phyloP scores from a whole-genome alignment of 2,329 filamentous ascomycete genomes.

The Aspergillus sp. region DNA sequence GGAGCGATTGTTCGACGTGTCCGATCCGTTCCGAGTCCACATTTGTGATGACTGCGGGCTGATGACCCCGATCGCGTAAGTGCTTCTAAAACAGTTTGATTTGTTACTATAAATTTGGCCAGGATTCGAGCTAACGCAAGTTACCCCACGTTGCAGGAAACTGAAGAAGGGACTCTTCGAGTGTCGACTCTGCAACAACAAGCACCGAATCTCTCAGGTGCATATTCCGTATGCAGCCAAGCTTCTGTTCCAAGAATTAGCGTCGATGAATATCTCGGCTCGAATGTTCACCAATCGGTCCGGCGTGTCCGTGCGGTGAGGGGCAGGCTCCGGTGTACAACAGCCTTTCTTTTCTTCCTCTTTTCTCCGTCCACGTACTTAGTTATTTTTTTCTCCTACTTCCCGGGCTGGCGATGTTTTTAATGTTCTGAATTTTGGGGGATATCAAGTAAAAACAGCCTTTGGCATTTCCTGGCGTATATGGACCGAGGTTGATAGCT shows the following conservation, averaged over 20 bases:
- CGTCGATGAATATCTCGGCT: constrained; percentile 97
- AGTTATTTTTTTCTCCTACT: constrained; percentile 1
- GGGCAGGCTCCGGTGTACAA: constrained; percentile 2
- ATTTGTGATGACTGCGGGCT: constrained; percentile 98
- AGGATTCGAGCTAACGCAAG: constrained; percentile 29
- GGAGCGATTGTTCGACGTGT: constrained; percentile 95
- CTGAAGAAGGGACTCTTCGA: constrained; percentile 95
- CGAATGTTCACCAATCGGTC: constrained; percentile 85
- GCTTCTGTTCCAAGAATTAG: constrained; percentile 95
- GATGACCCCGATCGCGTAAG: constrained; percentile 99
- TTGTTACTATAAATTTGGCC: constrained; percentile 17
- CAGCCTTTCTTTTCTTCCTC: constrained; percentile 6
- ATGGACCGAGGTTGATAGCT: constrained; percentile 17
- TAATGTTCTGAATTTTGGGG: constrained; percentile 14
- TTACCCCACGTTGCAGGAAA: constrained; percentile 59
- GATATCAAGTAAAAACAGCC: constrained; percentile 19
- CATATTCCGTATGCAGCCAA: constrained; percentile 98
- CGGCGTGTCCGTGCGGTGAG: constrained; percentile 44
- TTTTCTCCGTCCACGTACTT: constrained; percentile 6
- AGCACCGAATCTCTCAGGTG: constrained; percentile 96
- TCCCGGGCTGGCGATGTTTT: constrained; percentile 10
- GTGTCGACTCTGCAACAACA: constrained; percentile 97
- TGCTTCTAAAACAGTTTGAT: constrained; percentile 31
- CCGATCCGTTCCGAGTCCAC: constrained; percentile 95
- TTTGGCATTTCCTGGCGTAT: constrained; percentile 28